phyloP scores from a whole-genome alignment of 2,329 filamentous ascomycete species.

The Graphium sp. region DNA sequence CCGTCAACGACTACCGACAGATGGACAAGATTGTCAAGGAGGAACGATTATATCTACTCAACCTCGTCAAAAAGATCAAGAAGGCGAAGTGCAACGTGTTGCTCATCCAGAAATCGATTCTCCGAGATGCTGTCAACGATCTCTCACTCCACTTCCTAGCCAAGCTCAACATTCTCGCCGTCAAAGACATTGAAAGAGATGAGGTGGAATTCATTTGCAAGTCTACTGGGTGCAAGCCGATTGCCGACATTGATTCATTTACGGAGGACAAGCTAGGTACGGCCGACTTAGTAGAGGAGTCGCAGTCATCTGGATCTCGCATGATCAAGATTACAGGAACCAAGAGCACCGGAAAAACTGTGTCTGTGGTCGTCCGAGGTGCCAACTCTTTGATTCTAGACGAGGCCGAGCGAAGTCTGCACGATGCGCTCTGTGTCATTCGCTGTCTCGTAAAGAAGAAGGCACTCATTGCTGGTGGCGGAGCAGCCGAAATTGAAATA shows the following conservation, averaged over 20 bases:
- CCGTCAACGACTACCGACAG: conserved; percentile 97
- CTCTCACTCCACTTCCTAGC: conserved; percentile 93
- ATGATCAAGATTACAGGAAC: conserved; percentile 94
- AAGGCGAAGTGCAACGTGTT: conserved; percentile 99
- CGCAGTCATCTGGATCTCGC: conserved; percentile 69
- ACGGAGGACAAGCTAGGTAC: conserved; percentile 94
- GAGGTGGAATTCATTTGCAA: conserved; percentile 99
- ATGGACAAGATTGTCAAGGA: conserved; percentile 99
- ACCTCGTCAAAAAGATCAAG: conserved; percentile 99
- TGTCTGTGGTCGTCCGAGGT: conserved; percentile 86
- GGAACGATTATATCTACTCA: conserved; percentile 91
- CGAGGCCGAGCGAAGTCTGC: conserved; percentile 88
- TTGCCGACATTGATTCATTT: conserved; percentile 96
- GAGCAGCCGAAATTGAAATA: conserved; percentile 92
- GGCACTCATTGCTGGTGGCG: conserved; percentile 93
- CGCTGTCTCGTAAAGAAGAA: conserved; percentile 98
- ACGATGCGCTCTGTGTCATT: conserved; percentile 95
- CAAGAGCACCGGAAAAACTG: conserved; percentile 68
- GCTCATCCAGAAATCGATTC: conserved; percentile 95
- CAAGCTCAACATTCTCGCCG: conserved; percentile 84
- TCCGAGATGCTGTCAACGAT: conserved; percentile 95
- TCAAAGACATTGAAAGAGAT: conserved; percentile 97
- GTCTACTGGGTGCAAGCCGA: conserved; percentile 95
- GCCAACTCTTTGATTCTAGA: conserved; percentile 91
- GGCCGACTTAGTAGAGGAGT: conserved; percentile 87